phyloP scores from a whole-genome alignment of 2,329 filamentous ascomycete species.

The Alternaria atra region DNA sequence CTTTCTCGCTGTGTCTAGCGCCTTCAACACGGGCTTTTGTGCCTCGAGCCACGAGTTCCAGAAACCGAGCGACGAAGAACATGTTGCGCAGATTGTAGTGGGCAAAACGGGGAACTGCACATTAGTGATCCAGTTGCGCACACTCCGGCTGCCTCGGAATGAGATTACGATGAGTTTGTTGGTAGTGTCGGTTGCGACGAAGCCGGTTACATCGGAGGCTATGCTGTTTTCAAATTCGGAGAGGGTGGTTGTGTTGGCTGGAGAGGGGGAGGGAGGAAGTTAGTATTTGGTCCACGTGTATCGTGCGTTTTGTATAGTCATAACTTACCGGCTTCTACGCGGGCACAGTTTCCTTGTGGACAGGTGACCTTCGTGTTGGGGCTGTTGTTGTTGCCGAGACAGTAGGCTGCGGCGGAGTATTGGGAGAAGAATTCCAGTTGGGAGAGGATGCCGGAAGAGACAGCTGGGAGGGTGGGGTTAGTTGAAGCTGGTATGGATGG shows the following conservation, averaged over 20 bases:
- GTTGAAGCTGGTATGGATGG: background rate
- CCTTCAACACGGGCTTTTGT: slow-evolving; percentile 51
- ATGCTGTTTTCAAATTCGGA: slow-evolving; percentile 58
- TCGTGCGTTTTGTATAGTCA: fast-evolving
- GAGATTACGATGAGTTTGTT: slow-evolving; percentile 66
- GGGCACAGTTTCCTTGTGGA: slow-evolving; percentile 57
- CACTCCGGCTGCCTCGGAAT: slow-evolving; percentile 66
- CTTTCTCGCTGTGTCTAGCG: slow-evolving; percentile 56
- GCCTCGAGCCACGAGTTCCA: slow-evolving; percentile 67
- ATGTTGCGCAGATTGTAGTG: slow-evolving; percentile 56
- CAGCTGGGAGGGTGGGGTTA: slow-evolving; percentile 28
- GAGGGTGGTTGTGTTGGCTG: slow-evolving; percentile 56
- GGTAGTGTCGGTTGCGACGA: slow-evolving; percentile 57
- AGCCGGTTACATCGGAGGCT: slow-evolving; percentile 57
- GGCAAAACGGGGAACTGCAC: slow-evolving; percentile 55
- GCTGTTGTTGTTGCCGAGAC: slow-evolving; percentile 58
- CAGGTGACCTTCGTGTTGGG: slow-evolving; percentile 57
- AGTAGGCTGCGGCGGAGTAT: slow-evolving; percentile 64
- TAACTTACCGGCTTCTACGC: slow-evolving; percentile 50
- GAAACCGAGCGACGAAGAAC: slow-evolving; percentile 68
- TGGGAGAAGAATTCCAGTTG: slow-evolving; percentile 60
- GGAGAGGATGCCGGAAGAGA: slow-evolving; percentile 53
- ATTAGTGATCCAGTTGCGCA: slow-evolving; percentile 71
- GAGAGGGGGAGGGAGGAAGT: background rate
- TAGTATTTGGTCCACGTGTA: background rate